Percentiles rank a stretch among this genome's conserved stretches.
Evolutionary conservation across 176 grass and related monocot species (phyloP).

Genomic region (Juncus effusus): DNA sequence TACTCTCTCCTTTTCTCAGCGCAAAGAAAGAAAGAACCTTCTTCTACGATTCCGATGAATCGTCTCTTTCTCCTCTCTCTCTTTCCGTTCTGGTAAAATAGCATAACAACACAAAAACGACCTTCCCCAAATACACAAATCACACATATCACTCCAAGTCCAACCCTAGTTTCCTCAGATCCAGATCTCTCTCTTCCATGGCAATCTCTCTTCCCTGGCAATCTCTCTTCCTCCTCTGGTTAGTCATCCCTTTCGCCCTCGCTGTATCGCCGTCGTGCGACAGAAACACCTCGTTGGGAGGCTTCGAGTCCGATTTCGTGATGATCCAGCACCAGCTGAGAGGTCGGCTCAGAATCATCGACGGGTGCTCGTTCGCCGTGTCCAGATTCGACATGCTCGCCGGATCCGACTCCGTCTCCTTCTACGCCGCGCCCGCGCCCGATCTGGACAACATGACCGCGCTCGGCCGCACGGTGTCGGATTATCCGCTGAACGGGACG

Average conservation of each 20-base stretch:
- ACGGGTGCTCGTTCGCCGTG: constrained; percentile 88
- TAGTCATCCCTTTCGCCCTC: constrained; percentile 13
- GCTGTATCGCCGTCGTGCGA: constrained; percentile 26
- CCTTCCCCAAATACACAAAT: constrained; percentile 14
- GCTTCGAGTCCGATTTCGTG: constrained; percentile 49
- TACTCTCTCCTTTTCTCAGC: too few species aligned
- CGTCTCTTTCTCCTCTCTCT: background rate
- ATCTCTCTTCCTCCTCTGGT: constrained; percentile 26
- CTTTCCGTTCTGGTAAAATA: background rate
- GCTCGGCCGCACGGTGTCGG: constrained; percentile 35
- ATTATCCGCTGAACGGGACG: constrained; percentile 46
- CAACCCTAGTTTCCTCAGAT: constrained; percentile 26
- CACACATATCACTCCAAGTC: background rate
- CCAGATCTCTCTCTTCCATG: constrained; percentile 6
- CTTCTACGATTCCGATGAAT: constrained; percentile 29
- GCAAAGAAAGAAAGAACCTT: background rate
- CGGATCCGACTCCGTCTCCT: constrained; percentile 57
- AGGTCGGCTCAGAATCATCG: constrained; percentile 58
- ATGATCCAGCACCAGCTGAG: constrained; percentile 97
- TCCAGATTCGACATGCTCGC: constrained; percentile 72
- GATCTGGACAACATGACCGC: constrained; percentile 47
- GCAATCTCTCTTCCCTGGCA: constrained; percentile 38
- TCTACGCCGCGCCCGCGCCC: constrained; percentile 56
- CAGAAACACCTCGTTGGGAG: constrained; percentile 47
- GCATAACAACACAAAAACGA: background rate